These are phyloP conservation scores for Luffa acutangula DNA, from an alignment of 306 rosid genomes.

Conservation along the genomic window DNA sequence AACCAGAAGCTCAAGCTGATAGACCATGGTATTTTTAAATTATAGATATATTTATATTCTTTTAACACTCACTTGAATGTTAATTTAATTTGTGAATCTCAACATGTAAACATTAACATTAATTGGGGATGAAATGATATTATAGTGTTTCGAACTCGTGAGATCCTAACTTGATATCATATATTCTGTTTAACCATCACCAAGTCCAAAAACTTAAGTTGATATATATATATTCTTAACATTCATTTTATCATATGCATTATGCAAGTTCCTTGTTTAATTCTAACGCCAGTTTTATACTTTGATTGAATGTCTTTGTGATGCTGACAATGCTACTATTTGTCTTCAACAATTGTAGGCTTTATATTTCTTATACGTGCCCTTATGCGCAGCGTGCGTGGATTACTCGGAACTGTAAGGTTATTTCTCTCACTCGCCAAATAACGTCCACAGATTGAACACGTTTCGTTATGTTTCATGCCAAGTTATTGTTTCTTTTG, in stretches of 20 bases:
- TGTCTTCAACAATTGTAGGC: slow-evolving; percentile 28
- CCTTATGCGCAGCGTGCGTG: slow-evolving; percentile 86
- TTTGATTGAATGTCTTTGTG: background rate
- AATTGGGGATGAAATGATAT: background rate
- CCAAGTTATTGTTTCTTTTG: background rate
- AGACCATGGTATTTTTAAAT: background rate
- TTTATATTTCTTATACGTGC: slow-evolving; percentile 68
- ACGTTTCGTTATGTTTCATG: background rate
- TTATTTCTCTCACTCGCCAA: slow-evolving; percentile 13
- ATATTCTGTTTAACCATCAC: background rate
- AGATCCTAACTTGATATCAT: background rate
- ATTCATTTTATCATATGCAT: background rate
- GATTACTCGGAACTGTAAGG: slow-evolving; percentile 81
- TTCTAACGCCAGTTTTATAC: background rate
- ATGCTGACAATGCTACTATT: slow-evolving; percentile 5
- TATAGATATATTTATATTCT: background rate
- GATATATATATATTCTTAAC: background rate
- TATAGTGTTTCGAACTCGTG: background rate
- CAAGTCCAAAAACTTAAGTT: background rate
- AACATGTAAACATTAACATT: background rate
- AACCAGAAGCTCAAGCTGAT: background rate
- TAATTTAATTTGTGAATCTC: background rate
- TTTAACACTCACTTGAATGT: background rate
- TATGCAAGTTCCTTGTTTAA: slow-evolving; percentile 1
- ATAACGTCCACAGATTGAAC: background rate